Evolutionary conservation across 805 yeast species (phyloP), one percentile per base, ranked within the genome.

Genomic region (Priceomyces castillae): DNA sequence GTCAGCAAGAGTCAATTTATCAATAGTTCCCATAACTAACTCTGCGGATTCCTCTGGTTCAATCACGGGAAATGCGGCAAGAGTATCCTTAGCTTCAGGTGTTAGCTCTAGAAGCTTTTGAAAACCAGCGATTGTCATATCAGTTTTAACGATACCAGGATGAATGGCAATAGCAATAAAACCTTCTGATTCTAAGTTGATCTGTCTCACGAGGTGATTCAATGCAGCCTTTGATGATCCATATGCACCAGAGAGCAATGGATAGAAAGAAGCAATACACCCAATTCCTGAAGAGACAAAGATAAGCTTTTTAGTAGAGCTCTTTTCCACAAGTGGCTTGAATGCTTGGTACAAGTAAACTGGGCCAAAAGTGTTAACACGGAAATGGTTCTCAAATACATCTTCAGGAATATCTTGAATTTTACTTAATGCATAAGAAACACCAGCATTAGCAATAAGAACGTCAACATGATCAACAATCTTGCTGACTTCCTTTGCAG

Each of bases 111-210:
- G n/a, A 36, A 42, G 7, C 3, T 2, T 34, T n/a, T 15, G 38
- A 12, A 40, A 4, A 38, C 37, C 50, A 17, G n/a, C 31, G 7
- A 37, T 44, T 4, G 57, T 62, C 69, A 63, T 64, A 40, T 69
- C 74, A 23, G 68, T 62, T 7, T 38, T 6, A 9, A 70, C 74
- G 12, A 58, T 30, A 34, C 75, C 75, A 7, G 70, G 69, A 35
- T 56, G 58, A 22, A 61, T 42, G 6, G 59, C 53, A 9, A 58
- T 37, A 15, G 62, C 60, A 4, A 51, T 56, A 50, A 56, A 58
- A 0, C 50, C 56, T n/a, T 26, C 31, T 9, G 11, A 10, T 10
- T 16, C 10, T 4, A 33, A 4, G 19, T 15, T 18, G 18, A 33
- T 16, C 15, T 33, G 35, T 15, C 35, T 33, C 4, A 14, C 18